Evolutionary conservation across 148 eudicot species (phyloP), one percentile per base, ranked within the genome.

Genomic region (Fagopyrum homotropicum): DNA sequence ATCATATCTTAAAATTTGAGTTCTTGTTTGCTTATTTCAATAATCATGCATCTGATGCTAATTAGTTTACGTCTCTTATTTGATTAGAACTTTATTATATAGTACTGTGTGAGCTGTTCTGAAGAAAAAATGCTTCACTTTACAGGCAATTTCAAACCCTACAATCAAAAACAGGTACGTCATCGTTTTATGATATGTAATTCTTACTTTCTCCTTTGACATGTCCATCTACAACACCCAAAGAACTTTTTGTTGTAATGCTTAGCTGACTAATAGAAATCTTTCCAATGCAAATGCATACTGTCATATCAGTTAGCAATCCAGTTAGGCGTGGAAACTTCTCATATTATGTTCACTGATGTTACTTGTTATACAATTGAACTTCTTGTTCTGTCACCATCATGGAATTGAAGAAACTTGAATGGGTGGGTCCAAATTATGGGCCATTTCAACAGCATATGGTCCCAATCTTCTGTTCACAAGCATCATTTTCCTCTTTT

Each of bases 331-430:
- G 4, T 30, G 69, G 40, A 63, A 11, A 63, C 15, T 63, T 29
- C 69, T 61, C 44, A 17, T 6, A 63, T 22, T 60, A 60, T 26
- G 66, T 30, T 11, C 69, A 66, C n/a, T 66, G 47, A 66, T 66
- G 47, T 66, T 14, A 66, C 35, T 10, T 57, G 6, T 35, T 1
- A 3, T 14, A 15, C 45, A 12, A 12, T 6, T 64, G 45, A 66
- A 66, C 52, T 49, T 49, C 52, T 49, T 49, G 12, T 12, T 8
- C 52, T 49, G 47, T 66, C 19, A 40, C 6, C 71, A 40, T 63
- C 45, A 63, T 63, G 69, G 35, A 63, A 35, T 6, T 12, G 69
- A 63, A 63, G 45, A 63, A 63, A 63, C 17, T 30, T 63, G 6
- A 35, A 11, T 11, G 8, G 35, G 69, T 63, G 69, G 4, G 69